Conservation (phyloP, 768 basidiomycete genomes). For the Amanita rubescens region DNA sequence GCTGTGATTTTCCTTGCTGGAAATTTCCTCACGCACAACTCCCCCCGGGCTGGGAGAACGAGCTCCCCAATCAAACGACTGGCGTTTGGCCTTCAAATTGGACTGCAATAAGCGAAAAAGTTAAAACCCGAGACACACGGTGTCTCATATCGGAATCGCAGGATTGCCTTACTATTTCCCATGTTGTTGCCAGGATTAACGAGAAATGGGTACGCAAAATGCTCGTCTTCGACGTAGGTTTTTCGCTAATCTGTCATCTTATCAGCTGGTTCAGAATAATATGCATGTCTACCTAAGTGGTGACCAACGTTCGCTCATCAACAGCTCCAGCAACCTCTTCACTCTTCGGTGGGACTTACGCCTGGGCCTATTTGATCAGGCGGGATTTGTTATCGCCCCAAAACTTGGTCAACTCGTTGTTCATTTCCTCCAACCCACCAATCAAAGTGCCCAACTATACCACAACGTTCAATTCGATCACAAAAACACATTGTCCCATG, state of each 20-base stretch:
- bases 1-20: background rate
- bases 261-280: conserved; percentile 9
- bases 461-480: conserved; percentile 11
- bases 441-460: conserved; percentile 3
- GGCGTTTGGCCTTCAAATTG: background rate
- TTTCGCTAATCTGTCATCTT: background rate
- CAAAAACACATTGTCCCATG: conserved; percentile 4
- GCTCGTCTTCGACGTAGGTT: background rate
- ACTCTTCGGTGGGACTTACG: conserved; percentile 12
- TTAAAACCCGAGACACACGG: background rate
- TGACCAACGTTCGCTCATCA: background rate
- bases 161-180: conserved; percentile 1
- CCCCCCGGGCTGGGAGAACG: background rate
- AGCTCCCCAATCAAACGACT: background rate
- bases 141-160: background rate
- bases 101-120: background rate
- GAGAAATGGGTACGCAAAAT: background rate
- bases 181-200: conserved; percentile 6
- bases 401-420: conserved; percentile 10
- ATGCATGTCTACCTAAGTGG: conserved; percentile 7
- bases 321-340: conserved; percentile 10
- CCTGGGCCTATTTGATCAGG: conserved; percentile 9
- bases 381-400: conserved; percentile 11
- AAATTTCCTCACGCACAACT: background rate
- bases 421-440: conserved; percentile 8